Evolutionary conservation across 768 basidiomycete genomes (phyloP).

Genomic region (Trametes cinnabarina): DNA sequence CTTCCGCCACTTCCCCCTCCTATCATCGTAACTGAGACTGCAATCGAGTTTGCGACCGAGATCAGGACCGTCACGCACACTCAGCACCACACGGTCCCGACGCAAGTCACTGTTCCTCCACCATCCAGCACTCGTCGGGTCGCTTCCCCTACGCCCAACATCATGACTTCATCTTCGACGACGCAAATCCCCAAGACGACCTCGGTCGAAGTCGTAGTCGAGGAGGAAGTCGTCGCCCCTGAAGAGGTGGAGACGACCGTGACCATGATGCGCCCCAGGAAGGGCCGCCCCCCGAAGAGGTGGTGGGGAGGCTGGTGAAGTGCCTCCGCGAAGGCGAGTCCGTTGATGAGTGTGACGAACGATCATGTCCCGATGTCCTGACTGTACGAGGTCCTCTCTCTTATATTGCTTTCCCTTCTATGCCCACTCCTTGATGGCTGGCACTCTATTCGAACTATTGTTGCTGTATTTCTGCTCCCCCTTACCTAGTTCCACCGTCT

Average conservation of each 20-base stretch:
- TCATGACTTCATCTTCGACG: constrained; percentile 53
- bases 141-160: constrained; percentile 69
- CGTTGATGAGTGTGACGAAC: constrained; percentile 29
- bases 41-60: constrained; percentile 50
- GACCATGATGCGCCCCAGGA: constrained; percentile 18
- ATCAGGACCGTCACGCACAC: constrained; percentile 46
- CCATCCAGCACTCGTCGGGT: constrained; percentile 79
- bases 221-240: constrained; percentile 51
- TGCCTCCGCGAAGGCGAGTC: neutral
- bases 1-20: constrained; percentile 39
- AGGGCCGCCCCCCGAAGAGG: constrained; percentile 24
- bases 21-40: constrained; percentile 52
- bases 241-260: constrained; percentile 36
- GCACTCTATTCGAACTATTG: constrained; percentile 14
- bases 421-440: constrained; percentile 33
- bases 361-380: constrained; percentile 18
- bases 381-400: constrained; percentile 30
- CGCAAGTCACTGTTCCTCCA: constrained; percentile 59
- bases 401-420: constrained; percentile 29
- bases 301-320: constrained; percentile 31
- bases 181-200: constrained; percentile 68
- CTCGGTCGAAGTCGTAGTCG: constrained; percentile 58
- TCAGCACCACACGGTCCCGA: constrained; percentile 33
- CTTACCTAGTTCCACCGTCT: constrained; percentile 28
- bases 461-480: constrained; percentile 19